Base-by-base conservation (phyloP, 2,329 filamentous ascomycete genomes). In the Metarhizium anisopliae region DNA sequence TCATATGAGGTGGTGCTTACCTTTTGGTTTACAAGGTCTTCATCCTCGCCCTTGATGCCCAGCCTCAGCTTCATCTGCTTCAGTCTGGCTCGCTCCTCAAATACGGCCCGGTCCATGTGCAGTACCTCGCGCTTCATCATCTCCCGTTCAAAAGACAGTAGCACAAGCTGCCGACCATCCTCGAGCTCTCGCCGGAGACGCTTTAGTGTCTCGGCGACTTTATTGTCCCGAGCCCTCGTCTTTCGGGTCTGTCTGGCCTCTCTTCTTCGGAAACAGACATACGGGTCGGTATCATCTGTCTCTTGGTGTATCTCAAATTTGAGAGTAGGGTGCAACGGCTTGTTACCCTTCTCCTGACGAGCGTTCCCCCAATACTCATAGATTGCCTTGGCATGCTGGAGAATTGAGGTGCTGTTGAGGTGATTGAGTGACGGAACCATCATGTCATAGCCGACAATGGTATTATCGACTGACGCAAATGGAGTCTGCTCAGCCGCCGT, bases 231-330 rank as follows among this genome's bases (percentile, higher is more conserved):
- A 63, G 90, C 90, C 67, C 94, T 83, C 42, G 94, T 99, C 75
- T 97, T 99, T 64, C 94, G 88, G 52, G 91, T 93, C 70, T 95
- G 90, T 56, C 94, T 87, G 50, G 95, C 89, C 72, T 99, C 94
- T 60, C 94, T 89, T 63, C 94, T 85, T 68, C 94, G 85, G 82
- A 99, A 99, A 74, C 94, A 99, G 66, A 99, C 92, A 74, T 96
- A 99, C 51, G 94, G 94, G 72, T 99, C 94, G 64, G 89, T 84
- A 68, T 99, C 94, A 70, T 99, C 94, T 59, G 87, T 95, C 61
- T 97, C 93, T 68, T 90, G 88, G 60, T 94, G 90, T 50, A 86
- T 95, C 75, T 99, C 94, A 62, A 96, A 94, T 75, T 96, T 96
- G 68, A 97, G 83, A 25, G 77, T 79, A 7, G 90, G 84, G 66